These are phyloP conservation scores for Dillenia turbinata DNA, from an alignment of 164 flowering plant species.

Conservation along the genomic window DNA sequence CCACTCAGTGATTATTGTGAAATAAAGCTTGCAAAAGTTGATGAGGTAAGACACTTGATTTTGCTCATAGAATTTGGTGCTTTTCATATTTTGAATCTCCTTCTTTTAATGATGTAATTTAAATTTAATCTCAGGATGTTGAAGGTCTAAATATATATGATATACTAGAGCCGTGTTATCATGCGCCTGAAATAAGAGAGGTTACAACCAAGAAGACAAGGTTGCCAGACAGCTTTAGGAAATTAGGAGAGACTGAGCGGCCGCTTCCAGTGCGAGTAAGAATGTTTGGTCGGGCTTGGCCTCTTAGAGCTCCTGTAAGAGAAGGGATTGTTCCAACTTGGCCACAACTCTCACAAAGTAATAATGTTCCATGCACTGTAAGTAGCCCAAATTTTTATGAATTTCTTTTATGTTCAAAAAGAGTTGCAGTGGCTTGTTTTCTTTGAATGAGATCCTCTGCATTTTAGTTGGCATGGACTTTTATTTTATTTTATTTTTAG, in stretches of 20 bases:
- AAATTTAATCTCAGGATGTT: slow-evolving; percentile 36
- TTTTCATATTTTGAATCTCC: neutral
- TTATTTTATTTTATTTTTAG: too few species aligned
- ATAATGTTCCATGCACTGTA: slow-evolving; percentile 76
- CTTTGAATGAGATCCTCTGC: too few species aligned
- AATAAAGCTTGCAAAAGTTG: slow-evolving; percentile 43
- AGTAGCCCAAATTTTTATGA: slow-evolving; percentile 20
- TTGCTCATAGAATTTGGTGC: neutral
- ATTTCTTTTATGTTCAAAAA: too few species aligned
- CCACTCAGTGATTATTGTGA: slow-evolving; percentile 35
- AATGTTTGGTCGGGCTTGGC: slow-evolving; percentile 98
- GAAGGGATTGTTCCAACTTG: slow-evolving; percentile 83
- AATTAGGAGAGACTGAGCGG: slow-evolving; percentile 73
- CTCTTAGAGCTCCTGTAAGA: slow-evolving; percentile 74
- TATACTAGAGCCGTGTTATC: slow-evolving; percentile 89
- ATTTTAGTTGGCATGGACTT: too few species aligned
- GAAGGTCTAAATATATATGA: slow-evolving; percentile 63
- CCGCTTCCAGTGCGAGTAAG: slow-evolving; percentile 82
- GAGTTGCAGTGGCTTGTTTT: too few species aligned
- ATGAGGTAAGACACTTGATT: slow-evolving; percentile 32
- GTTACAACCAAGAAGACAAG: slow-evolving; percentile 19
- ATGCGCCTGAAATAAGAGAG: slow-evolving; percentile 25
- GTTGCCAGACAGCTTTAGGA: slow-evolving; percentile 68
- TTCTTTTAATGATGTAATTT: neutral
- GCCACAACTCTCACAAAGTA: slow-evolving; percentile 62